Conservation (phyloP, 371 early-diverging fungal genomes). For the Mortierella sp. region DNA sequence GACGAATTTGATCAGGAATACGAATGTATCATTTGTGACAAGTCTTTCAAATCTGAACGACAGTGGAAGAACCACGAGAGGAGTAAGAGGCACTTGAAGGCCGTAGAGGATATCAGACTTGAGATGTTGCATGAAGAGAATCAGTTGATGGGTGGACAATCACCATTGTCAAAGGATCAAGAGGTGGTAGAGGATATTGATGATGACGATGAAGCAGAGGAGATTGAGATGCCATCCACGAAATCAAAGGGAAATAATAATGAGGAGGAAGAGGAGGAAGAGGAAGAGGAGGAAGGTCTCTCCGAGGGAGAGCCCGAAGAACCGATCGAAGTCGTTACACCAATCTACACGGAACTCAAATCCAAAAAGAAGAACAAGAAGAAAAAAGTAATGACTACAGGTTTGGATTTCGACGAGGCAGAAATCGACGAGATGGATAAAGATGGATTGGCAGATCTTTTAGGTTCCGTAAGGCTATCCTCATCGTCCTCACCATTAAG, state of each 20-base stretch:
- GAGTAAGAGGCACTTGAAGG: conserved; percentile 82
- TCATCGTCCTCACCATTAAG: conserved; percentile 19
- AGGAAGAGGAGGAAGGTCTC: not conserved
- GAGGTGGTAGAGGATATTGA: conserved; percentile 34
- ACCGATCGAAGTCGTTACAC: conserved; percentile 19
- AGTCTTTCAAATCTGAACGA: conserved; percentile 79
- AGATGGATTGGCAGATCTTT: conserved; percentile 40
- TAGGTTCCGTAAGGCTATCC: conserved; percentile 44
- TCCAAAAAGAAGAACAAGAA: conserved; percentile 60
- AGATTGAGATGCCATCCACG: conserved; percentile 18
- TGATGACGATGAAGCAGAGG: conserved; percentile 40
- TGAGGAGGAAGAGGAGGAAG: conserved; percentile 24
- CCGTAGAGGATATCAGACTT: conserved; percentile 69
- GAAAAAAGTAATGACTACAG: conserved; percentile 55
- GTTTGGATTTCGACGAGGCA: conserved; percentile 35
- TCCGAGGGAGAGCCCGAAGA: conserved; percentile 22
- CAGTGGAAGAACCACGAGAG: conserved; percentile 83
- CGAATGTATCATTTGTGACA: conserved; percentile 88
- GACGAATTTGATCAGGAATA: conserved; percentile 63
- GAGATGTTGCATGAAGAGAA: conserved; percentile 69
- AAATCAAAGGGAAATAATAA: conserved; percentile 37
- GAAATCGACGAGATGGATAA: conserved; percentile 55
- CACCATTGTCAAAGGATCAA: conserved; percentile 3
- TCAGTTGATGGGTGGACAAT: conserved; percentile 18
- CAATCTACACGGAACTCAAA: conserved; percentile 32